Percentiles rank a stretch among this genome's conserved stretches.
These are phyloP conservation scores for Dactylellina parvicollis DNA, from an alignment of 2,329 filamentous ascomycete species.

Conservation along the genomic window DNA sequence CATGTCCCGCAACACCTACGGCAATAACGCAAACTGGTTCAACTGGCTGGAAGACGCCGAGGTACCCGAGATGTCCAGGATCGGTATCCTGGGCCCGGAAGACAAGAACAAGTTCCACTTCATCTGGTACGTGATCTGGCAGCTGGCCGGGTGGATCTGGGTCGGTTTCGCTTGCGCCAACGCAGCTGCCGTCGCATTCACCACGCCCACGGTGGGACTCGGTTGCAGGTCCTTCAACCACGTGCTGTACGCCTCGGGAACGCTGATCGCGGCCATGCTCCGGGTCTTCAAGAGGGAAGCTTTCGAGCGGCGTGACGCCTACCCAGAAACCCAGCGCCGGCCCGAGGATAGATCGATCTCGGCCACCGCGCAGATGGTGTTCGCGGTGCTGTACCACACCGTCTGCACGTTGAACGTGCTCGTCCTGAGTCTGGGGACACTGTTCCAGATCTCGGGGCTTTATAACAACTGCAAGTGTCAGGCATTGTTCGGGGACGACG, in stretches of 20 bases:
- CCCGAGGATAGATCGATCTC: not conserved
- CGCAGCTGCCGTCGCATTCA: slow-evolving; percentile 55
- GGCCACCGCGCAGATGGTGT: not conserved
- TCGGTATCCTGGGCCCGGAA: slow-evolving; percentile 9
- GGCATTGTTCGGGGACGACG: slow-evolving; percentile 7
- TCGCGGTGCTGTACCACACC: slow-evolving; percentile 1
- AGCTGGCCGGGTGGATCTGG: slow-evolving; percentile 54
- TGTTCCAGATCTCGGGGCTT: slow-evolving; percentile 15
- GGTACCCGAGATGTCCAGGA: not conserved
- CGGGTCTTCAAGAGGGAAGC: slow-evolving; percentile 41
- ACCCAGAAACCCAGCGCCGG: not conserved
- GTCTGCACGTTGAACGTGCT: slow-evolving; percentile 17
- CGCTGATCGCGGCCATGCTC: slow-evolving; percentile 47
- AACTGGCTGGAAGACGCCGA: slow-evolving; percentile 18
- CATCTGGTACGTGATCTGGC: slow-evolving; percentile 41
- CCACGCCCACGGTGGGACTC: slow-evolving; percentile 54
- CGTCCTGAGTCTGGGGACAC: slow-evolving; percentile 5
- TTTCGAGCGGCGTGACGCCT: slow-evolving; percentile 9
- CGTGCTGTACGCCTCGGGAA: slow-evolving; percentile 49
- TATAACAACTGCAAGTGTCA: slow-evolving; percentile 27
- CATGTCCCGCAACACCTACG: slow-evolving; percentile 24
- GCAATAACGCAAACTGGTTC: slow-evolving; percentile 27
- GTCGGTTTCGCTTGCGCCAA: slow-evolving; percentile 55
- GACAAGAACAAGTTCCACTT: slow-evolving; percentile 7
- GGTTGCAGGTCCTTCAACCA: slow-evolving; percentile 56